Evolutionary conservation across 2,329 filamentous ascomycete species (phyloP).

Genomic region (Colletotrichum sojae): DNA sequence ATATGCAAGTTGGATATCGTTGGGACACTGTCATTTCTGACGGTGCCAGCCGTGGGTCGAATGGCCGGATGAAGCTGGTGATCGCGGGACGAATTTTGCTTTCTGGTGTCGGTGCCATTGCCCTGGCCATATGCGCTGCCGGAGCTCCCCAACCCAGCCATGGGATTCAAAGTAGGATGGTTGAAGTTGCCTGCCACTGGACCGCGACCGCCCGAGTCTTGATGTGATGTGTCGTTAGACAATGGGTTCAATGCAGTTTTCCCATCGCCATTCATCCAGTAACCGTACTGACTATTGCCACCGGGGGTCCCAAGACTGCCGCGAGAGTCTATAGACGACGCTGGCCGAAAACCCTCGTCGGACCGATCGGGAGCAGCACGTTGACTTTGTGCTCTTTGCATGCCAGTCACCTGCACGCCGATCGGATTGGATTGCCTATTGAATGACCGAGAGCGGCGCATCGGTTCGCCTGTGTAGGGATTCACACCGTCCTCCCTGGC

Average conservation of each 20-base stretch:
- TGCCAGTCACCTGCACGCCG: slow-evolving; percentile 3
- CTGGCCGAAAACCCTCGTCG: not conserved
- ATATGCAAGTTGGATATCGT: slow-evolving; percentile 78
- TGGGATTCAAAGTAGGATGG: not conserved
- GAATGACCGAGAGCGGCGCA: slow-evolving; percentile 43
- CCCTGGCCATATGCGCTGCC: not conserved
- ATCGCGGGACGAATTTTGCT: slow-evolving; percentile 5
- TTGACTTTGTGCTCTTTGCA: slow-evolving; percentile 30
- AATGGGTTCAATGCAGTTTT: not conserved
- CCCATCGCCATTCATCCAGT: slow-evolving; percentile 35
- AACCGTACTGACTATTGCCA: slow-evolving; percentile 36
- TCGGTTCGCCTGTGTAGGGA: slow-evolving; percentile 67
- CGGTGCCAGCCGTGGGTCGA: slow-evolving; percentile 46
- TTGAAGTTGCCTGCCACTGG: slow-evolving; percentile 1
- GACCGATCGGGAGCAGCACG: not conserved
- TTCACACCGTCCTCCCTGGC: slow-evolving; percentile 70
- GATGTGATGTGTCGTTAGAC: not conserved
- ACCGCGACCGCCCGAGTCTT: not conserved
- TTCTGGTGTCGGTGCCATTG: not conserved
- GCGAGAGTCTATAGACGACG: not conserved
- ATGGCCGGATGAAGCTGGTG: slow-evolving; percentile 26
- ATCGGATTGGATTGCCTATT: slow-evolving; percentile 13
- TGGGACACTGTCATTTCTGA: slow-evolving; percentile 60
- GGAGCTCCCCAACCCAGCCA: not conserved
- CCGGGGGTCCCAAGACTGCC: slow-evolving; percentile 33